Evolutionary conservation across 148 eudicot species (phyloP).

Genomic region (Agrostemma githago): DNA sequence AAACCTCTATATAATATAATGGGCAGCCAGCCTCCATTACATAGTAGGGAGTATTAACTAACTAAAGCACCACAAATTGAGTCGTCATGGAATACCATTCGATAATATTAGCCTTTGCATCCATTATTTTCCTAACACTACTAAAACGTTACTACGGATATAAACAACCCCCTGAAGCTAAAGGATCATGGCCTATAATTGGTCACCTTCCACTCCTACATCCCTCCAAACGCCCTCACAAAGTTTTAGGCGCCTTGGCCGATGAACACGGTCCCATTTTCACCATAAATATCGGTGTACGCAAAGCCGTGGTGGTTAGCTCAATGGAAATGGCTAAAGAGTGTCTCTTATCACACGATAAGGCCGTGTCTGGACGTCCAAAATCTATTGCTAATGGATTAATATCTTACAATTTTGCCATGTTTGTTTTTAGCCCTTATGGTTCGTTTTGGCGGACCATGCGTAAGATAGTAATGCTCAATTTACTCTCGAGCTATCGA

Average conservation of each 20-base stretch:
- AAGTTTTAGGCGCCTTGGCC: constrained; percentile 26
- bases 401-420: constrained; percentile 36
- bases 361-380: constrained; percentile 29
- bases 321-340: constrained; percentile 41
- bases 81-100: too few relatives aligned
- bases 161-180: constrained; percentile 22
- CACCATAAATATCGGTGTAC: constrained; percentile 29
- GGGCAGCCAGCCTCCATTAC: too few relatives aligned
- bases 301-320: constrained; percentile 34
- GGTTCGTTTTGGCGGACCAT: constrained; percentile 42
- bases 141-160: not conserved
- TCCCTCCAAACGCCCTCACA: constrained; percentile 7
- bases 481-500: constrained; percentile 35
- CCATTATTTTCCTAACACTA: not conserved
- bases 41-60: too few relatives aligned
- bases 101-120: not conserved
- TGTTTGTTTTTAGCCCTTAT: constrained; percentile 31
- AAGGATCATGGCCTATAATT: constrained; percentile 37
- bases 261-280: constrained; percentile 38
- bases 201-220: constrained; percentile 35
- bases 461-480: constrained; percentile 26
- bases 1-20: too few relatives aligned
- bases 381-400: constrained; percentile 14
- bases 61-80: too few relatives aligned
- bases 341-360: constrained; percentile 37